Conservation (phyloP, 768 basidiomycete genomes). For the Termitomyces sp. region DNA sequence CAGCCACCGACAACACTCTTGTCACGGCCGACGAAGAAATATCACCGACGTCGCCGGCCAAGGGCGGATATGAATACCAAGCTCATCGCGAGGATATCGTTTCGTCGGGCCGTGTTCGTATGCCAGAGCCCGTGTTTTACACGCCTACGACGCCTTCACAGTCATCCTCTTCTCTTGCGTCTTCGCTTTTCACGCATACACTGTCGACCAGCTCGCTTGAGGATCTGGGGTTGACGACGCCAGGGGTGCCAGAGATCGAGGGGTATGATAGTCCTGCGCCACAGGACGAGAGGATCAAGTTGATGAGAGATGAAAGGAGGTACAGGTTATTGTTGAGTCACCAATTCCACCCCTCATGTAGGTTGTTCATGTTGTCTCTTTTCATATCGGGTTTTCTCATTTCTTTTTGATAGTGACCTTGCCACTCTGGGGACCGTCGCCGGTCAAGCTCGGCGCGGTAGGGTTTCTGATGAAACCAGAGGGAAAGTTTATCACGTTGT, state of each 20-base stretch:
- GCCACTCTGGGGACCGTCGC: slow-evolving; percentile 67
- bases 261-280: slow-evolving; percentile 36
- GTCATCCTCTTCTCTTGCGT: slow-evolving; percentile 15
- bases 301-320: slow-evolving; percentile 53
- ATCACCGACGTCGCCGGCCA: neutral
- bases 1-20: slow-evolving; percentile 10
- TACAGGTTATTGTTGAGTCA: slow-evolving; percentile 66
- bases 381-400: too few relatives aligned
- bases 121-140: slow-evolving; percentile 34
- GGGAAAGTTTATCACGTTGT: slow-evolving; percentile 67
- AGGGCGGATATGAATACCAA: slow-evolving; percentile 6
- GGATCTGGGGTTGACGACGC: neutral
- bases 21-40: slow-evolving; percentile 18
- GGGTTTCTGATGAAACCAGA: slow-evolving; percentile 64
- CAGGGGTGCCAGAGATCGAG: slow-evolving; percentile 7
- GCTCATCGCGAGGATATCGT: slow-evolving; percentile 30
- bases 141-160: slow-evolving; percentile 24
- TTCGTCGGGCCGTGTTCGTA: slow-evolving; percentile 20
- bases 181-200: slow-evolving; percentile 25
- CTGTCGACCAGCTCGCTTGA: slow-evolving; percentile 19
- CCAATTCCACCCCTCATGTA: slow-evolving; percentile 63
- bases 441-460: slow-evolving; percentile 61
- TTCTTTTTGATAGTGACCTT: slow-evolving; percentile 38
- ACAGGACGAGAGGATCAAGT: slow-evolving; percentile 29
- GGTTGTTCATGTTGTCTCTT: slow-evolving; percentile 15